Percentiles rank a stretch among this genome's conserved stretches.
phyloP scores from a whole-genome alignment of 257 asterid species.

The Solanum bulbocastanum region DNA sequence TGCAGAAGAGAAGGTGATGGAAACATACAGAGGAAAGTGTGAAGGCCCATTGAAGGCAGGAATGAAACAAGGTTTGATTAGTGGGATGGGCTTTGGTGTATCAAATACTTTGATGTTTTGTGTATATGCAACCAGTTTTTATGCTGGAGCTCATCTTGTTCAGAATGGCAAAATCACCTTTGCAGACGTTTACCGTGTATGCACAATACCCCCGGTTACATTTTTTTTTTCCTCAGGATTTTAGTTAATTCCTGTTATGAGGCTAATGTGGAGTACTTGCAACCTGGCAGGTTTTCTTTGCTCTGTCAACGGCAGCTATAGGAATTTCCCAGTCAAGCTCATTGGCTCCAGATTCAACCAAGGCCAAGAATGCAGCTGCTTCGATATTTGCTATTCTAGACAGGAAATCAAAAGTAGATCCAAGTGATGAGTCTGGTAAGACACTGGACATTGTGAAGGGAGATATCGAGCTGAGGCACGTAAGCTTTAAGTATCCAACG shows the following conservation, averaged over 20 bases:
- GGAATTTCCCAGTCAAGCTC: constrained; percentile 86
- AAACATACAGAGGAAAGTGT: neutral
- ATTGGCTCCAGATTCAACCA: constrained; percentile 79
- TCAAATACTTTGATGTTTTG: constrained; percentile 47
- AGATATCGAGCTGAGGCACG: constrained; percentile 59
- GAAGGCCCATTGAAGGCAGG: neutral
- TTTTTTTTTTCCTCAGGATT: neutral
- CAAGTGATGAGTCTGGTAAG: constrained; percentile 69
- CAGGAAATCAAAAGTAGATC: constrained; percentile 59
- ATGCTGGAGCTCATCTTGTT: constrained; percentile 82
- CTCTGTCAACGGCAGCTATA: constrained; percentile 68
- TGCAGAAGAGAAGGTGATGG: constrained; percentile 4
- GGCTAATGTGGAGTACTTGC: neutral
- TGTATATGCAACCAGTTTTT: constrained; percentile 75
- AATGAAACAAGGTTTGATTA: neutral
- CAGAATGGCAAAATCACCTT: constrained; percentile 56
- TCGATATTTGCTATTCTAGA: constrained; percentile 67
- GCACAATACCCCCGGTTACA: constrained; percentile 1
- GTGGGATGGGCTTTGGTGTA: constrained; percentile 53
- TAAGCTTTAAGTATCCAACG: constrained; percentile 74
- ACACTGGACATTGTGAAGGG: constrained; percentile 61
- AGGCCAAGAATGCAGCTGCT: constrained; percentile 76
- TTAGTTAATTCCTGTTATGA: neutral
- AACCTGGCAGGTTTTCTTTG: constrained; percentile 70
- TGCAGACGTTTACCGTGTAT: constrained; percentile 61